Evolutionary conservation across 805 yeast genomes (phyloP).

Genomic region (Candida pseudofarinosa): DNA sequence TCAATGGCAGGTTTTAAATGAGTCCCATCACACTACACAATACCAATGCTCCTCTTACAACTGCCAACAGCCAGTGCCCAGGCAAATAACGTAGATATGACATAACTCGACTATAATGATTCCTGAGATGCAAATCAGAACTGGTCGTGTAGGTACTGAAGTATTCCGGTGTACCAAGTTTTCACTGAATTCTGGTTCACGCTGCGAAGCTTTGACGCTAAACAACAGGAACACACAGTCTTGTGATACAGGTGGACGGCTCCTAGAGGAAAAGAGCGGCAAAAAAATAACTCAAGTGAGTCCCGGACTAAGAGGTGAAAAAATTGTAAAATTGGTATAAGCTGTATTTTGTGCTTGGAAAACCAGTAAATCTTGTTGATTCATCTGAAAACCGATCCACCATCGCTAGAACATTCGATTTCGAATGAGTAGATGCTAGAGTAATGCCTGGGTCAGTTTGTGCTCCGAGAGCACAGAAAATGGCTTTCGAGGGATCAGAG

Average conservation of each 20-base stretch:
- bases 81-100: too few species aligned
- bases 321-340: too few species aligned
- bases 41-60: too few species aligned
- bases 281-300: too few species aligned
- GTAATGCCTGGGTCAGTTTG: background rate
- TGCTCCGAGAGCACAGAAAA: background rate
- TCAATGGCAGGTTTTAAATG: too few species aligned
- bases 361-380: background rate
- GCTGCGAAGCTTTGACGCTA: background rate
- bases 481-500: background rate
- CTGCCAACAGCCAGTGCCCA: too few species aligned
- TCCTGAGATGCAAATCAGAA: background rate
- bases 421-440: background rate
- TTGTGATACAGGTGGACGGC: background rate
- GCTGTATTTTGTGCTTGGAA: too few species aligned
- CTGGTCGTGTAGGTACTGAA: background rate
- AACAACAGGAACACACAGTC: background rate
- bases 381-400: background rate
- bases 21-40: too few species aligned
- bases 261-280: background rate
- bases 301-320: too few species aligned
- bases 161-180: background rate
- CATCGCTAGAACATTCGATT: background rate
- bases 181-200: background rate
- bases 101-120: too few species aligned